Evolutionary conservation across 2,329 filamentous ascomycete species (phyloP).

Genomic region (Paramyrothecium sp.): DNA sequence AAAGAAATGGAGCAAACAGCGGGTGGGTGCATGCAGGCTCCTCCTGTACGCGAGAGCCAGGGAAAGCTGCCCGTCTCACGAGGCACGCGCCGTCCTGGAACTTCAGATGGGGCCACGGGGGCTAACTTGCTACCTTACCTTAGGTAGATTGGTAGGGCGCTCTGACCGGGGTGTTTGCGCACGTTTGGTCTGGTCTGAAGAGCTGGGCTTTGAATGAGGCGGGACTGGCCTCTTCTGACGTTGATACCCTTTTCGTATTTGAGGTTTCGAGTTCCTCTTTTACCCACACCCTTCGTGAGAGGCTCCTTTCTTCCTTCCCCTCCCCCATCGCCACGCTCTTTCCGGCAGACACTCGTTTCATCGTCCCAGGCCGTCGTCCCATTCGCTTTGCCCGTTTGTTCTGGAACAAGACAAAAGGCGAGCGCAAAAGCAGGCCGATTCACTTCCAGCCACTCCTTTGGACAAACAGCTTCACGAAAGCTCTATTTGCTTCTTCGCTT

Average conservation of each 20-base stretch:
- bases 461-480: neutral
- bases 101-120: no score
- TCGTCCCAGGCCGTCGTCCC: neutral
- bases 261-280: neutral
- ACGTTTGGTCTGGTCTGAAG: no score
- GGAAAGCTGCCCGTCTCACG: no score
- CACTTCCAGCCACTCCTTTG: constrained; percentile 10
- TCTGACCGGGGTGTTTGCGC: no score
- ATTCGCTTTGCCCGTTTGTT: neutral
- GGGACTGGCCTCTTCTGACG: no score
- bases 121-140: no score
- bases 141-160: no score
- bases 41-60: no score
- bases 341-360: neutral
- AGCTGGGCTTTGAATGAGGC: no score
- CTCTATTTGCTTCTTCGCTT: neutral
- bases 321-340: neutral
- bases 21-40: no score
- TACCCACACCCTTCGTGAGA: neutral
- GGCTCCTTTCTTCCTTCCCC: neutral
- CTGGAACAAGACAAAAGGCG: neutral
- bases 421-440: neutral
- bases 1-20: no score
- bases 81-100: no score
- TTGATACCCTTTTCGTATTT: neutral